Base-by-base conservation (phyloP, 2,329 filamentous ascomycete genomes). In the Kalmusia sp. region DNA sequence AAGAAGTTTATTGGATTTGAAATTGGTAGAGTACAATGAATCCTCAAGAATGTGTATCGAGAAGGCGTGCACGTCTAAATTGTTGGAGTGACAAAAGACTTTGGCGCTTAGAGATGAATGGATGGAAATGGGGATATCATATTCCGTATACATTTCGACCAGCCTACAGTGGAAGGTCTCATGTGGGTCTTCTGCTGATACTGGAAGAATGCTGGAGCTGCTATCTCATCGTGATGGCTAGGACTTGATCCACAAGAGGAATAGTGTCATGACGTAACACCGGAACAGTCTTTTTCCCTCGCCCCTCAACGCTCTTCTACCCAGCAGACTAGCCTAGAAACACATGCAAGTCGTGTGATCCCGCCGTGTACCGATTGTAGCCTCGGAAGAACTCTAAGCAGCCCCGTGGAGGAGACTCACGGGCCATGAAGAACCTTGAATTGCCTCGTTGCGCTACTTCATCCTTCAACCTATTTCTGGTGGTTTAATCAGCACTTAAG, bases 281-380 rank as follows among this genome's bases (percentile, higher is more conserved):
- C 35, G 47, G 47, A 49, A 49, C 14, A 41, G 47, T 34, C 25
- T 49, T 49, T 49, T 41, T 39, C 47, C 47, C 12, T 30, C 44
- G 31, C 31, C 34, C 28, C 22, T 33, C n/a, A 38, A 14, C 31
- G 11, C 22, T 4, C 17, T n/a, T n/a, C n/a, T n/a, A n/a, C n/a
- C n/a, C n/a, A n/a, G n/a, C n/a, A n/a, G 12, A 33, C 17, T 6
- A 34, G 19, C 27, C 17, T 14, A 3, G n/a, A 15, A 24, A 19
- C 12, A 21, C 28, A 7, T 5, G 25, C 28, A 19, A 44, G 27
- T 44, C 41, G 17, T 34, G 41, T n/a, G 9, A 27, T 24, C 7
- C 19, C 19, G 41, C 19, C 6, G 17, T 44, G 28, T 44, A 4
- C 41, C 41, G 41, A 33, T 15, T 17, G 3, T 34, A 44, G 27